A percentile compares a stretch with the other conserved stretches of the same genome.
Evolutionary conservation across 192 early-diverging fungal species (phyloP).

Genomic region (Oehlia diaphana): DNA sequence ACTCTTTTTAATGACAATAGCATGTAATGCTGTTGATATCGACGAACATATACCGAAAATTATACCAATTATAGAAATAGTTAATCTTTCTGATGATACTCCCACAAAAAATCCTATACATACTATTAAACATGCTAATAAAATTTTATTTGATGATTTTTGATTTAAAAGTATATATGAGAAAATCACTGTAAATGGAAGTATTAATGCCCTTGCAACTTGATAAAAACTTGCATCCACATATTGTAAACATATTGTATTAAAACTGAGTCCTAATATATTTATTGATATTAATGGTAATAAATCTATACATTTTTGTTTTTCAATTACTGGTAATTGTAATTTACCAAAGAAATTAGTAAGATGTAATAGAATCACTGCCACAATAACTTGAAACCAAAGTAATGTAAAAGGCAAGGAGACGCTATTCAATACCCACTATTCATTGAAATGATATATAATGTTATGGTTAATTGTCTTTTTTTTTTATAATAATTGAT

Average conservation of each 20-base stretch:
- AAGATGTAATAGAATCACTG: slow-evolving; percentile 45
- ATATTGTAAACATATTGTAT: slow-evolving; percentile 58
- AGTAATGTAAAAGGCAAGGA: slow-evolving; percentile 53
- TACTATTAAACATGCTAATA: slow-evolving; percentile 45
- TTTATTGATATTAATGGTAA: slow-evolving; percentile 51
- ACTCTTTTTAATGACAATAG: slow-evolving; percentile 60
- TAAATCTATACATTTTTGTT: slow-evolving; percentile 33
- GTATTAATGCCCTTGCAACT: slow-evolving; percentile 57
- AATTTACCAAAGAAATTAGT: slow-evolving; percentile 35
- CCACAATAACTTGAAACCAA: slow-evolving; percentile 56
- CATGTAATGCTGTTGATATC: slow-evolving; percentile 57
- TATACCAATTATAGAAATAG: slow-evolving; percentile 38
- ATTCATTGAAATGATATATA: neutral
- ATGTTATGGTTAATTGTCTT: neutral
- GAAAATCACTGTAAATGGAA: slow-evolving; percentile 57
- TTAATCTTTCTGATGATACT: slow-evolving; percentile 37
- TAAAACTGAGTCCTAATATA: slow-evolving; percentile 55
- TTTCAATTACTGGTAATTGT: slow-evolving; percentile 38
- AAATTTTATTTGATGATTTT: slow-evolving; percentile 36
- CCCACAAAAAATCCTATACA: slow-evolving; percentile 57
- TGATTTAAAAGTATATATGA: slow-evolving; percentile 42
- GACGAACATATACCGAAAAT: slow-evolving; percentile 51
- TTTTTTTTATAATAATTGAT: too few species aligned
- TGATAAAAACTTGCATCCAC: slow-evolving; percentile 64
- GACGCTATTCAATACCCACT: slow-evolving; percentile 55